Base-by-base conservation (phyloP, 2,329 filamentous ascomycete genomes). In the Neopestalotiopsis sp. region DNA sequence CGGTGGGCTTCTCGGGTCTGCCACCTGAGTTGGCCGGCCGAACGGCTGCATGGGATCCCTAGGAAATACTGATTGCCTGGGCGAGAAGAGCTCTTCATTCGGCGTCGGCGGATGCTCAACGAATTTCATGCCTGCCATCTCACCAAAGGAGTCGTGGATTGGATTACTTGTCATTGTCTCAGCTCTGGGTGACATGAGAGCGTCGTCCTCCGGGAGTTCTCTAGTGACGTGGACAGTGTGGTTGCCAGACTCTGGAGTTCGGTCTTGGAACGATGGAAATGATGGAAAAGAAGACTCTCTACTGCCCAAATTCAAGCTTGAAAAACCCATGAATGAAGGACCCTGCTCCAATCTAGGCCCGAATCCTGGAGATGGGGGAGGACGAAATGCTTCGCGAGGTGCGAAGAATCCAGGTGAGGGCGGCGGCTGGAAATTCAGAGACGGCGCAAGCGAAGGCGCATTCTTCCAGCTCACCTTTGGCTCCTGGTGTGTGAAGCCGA, bases 151-250 rank as follows among this genome's bases (percentile, higher is more conserved):
- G 42, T 85, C 81, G 67, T 89, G 88, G 64, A 92, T 84, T 1
- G 90, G 89, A 70, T 92, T 91, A 70, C 86, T 88, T 2, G 91
- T 94, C 84, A 94, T 94, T 17, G 90, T 89, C 74, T 92, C 90
- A 1, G 85, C 90, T 58, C 92, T 87, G 0, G 93, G 92, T 2
- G 92, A 94, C 84, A 94, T 86, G 10, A 93, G 80, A 13, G 89
- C 83, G 61, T 89, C 86, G 12, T 87, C 84, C 14, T 83, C 81
- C 1, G 82, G 79, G 45, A 79, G 73, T 13, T 74, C 75, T n/a
- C 77, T 69, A 69, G 80, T 68, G 28, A 84, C 74, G 10, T 79
- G 71, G 38, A 83, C 74, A 70, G 80, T 80, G 75, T 81, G 77
- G 3, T 76, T 71, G 10, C 74, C 71, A 24, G 65, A 67, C 34